Conservation (phyloP, 2,329 filamentous ascomycete genomes). For the Pseudopithomyces maydicus region DNA sequence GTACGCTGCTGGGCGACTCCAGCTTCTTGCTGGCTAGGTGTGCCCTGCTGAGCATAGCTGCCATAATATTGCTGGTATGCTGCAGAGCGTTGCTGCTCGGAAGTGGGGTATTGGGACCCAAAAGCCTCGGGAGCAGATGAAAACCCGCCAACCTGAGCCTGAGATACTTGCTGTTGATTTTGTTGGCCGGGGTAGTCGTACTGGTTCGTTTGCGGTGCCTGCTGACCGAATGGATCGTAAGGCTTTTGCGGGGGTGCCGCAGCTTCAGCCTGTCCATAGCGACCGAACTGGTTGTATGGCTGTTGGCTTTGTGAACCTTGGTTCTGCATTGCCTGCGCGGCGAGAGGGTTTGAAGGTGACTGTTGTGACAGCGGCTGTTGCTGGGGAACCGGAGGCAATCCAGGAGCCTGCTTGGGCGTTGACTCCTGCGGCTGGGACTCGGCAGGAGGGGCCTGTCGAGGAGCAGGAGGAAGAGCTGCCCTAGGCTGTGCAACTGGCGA, state of each 20-base stretch:
- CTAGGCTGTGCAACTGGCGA: slow-evolving; percentile 86
- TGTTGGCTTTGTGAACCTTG: slow-evolving; percentile 52
- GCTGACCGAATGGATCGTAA: slow-evolving; percentile 85
- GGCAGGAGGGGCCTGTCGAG: slow-evolving; percentile 50
- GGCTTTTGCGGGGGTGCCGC: slow-evolving; percentile 73
- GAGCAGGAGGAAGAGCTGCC: slow-evolving; percentile 80
- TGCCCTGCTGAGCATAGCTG: slow-evolving; percentile 56
- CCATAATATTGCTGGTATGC: slow-evolving; percentile 72
- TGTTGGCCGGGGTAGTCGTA: slow-evolving; percentile 57
- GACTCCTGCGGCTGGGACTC: slow-evolving; percentile 48
- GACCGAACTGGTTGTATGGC: slow-evolving; percentile 68
- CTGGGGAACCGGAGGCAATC: slow-evolving; percentile 64
- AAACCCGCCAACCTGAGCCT: slow-evolving; percentile 64
- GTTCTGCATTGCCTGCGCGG: slow-evolving; percentile 60
- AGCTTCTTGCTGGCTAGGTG: slow-evolving; percentile 70
- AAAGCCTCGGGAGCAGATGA: slow-evolving; percentile 80
- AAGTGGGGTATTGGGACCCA: slow-evolving; percentile 78
- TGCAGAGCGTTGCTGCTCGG: slow-evolving; percentile 72
- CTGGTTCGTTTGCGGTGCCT: slow-evolving; percentile 59
- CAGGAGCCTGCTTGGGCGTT: slow-evolving; percentile 65
- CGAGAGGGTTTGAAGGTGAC: slow-evolving; percentile 53
- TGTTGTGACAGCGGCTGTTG: slow-evolving; percentile 52
- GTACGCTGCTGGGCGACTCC: slow-evolving; percentile 74
- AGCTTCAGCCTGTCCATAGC: slow-evolving; percentile 70
- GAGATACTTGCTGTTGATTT: slow-evolving; percentile 59